Base-by-base conservation (phyloP, 331 rosid species). In the Prunus yedoensis region DNA sequence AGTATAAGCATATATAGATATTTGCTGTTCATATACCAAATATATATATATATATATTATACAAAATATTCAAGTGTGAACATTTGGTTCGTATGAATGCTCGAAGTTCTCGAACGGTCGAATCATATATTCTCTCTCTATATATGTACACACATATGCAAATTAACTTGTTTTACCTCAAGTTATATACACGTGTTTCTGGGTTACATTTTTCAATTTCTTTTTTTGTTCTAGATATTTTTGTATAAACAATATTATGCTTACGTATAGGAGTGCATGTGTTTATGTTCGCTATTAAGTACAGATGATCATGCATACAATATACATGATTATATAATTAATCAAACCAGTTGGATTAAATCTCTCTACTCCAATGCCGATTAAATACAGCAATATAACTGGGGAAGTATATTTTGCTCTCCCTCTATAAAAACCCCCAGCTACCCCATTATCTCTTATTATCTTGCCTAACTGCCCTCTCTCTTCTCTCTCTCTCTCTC, bases 361-460 rank as follows among this genome's bases (percentile, higher is more conserved):
- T n/a, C 58, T 74, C 49, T 60, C 2, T 6, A 3, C 60, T 30
- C 30, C 46, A 47, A 47, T 74, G 38, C n/a, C 13, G 69, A 18
- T 74, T 59, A 60, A 46, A 46, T 27, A 9, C 30, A 60, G 23
- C 18, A 73, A 27, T 58, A 27, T 57, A 45, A 63, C 59, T 45
- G 32, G 52, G 77, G 12, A 59, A 73, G 25, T 23, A 15, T 51
- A 58, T 49, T 54, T 63, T 73, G 10, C 4, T 49, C 54, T 63
- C 66, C 27, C 47, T 84, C 87, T 92, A 92, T 92, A 90, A 87
- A 87, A 85, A 79, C 85, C 89, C 86, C 71, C 46, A 75, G 80
- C 78, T 68, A 80, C 78, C 79, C 73, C 89, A 77, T 77, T 83
- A 70, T 63, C 78, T 66, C 72, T 43, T 47, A 16, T 80, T 67